A percentile compares a stretch with the other conserved stretches of the same genome.
Conservation (phyloP, 352 stramenopile species). For the Thalassiosira mediterranea region DNA sequence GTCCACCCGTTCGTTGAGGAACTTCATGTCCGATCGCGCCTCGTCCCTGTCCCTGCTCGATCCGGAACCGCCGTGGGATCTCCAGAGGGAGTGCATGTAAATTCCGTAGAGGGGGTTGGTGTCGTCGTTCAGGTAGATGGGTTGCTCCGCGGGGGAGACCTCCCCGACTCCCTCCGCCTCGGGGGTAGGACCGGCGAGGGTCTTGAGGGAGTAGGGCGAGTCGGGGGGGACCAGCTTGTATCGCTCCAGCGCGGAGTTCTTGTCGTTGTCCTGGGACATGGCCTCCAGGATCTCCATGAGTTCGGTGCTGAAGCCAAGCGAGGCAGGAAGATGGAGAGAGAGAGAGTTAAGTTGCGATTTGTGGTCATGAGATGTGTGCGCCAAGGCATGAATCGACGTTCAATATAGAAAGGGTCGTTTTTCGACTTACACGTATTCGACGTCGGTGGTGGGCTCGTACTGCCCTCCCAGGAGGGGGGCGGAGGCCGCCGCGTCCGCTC, state of each 20-base stretch:
- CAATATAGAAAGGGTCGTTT: neutral
- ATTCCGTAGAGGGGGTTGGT: conserved; percentile 49
- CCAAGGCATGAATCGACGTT: neutral
- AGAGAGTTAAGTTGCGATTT: no score
- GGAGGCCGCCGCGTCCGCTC: neutral
- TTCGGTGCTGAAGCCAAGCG: neutral
- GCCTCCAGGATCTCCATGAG: neutral
- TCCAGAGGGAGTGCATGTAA: conserved; percentile 51
- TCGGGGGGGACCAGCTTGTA: conserved; percentile 8
- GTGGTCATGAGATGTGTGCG: neutral
- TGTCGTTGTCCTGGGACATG: neutral
- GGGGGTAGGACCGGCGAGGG: neutral
- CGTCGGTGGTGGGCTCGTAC: conserved; percentile 42
- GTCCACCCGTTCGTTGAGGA: conserved; percentile 61
- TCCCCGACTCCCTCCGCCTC: no score
- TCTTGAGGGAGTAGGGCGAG: conserved; percentile 14
- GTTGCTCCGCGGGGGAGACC: neutral
- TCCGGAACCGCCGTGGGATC: conserved; percentile 24
- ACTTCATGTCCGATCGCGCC: conserved; percentile 44
- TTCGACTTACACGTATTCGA: conserved; percentile 30
- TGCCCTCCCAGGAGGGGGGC: conserved; percentile 12
- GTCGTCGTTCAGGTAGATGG: conserved; percentile 5
- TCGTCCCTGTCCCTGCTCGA: neutral
- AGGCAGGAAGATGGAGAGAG: no score
- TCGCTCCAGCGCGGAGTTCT: neutral